Percentiles rank a stretch among this genome's conserved stretches.
Conservation (phyloP, 2,329 filamentous ascomycete genomes). For the Cyclaneusma minus region DNA sequence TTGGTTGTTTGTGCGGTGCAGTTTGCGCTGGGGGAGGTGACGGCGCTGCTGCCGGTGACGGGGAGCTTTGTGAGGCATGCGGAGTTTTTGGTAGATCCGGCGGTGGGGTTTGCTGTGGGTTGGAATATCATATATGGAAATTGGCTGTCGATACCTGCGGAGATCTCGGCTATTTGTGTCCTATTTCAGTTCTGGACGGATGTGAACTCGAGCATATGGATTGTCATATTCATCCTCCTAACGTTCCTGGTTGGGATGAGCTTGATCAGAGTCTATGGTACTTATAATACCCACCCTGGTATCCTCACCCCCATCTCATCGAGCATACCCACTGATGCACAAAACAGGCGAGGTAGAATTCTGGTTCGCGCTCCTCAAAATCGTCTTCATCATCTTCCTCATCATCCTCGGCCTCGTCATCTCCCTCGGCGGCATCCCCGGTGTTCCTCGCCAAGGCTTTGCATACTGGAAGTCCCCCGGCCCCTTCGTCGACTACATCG, state of each 20-base stretch:
- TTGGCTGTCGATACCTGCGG: constrained; percentile 36
- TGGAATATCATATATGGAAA: constrained; percentile 39
- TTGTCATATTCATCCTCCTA: constrained; percentile 22
- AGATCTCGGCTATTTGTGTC: constrained; percentile 47
- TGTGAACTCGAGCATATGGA: constrained; percentile 28
- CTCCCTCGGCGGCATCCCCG: constrained; percentile 44
- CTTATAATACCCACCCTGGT: no score
- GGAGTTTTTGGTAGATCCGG: constrained; percentile 32
- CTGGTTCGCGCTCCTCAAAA: constrained; percentile 35
- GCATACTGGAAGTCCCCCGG: constrained; percentile 55
- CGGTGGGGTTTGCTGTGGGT: constrained; percentile 29
- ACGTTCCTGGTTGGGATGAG: constrained; percentile 20
- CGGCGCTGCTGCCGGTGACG: constrained; percentile 32
- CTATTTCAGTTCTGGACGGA: constrained; percentile 50
- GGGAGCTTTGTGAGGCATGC: constrained; percentile 32
- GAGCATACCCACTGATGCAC: no score
- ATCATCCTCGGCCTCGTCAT: constrained; percentile 47
- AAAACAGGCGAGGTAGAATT: constrained; percentile 41
- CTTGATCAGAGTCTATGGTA: constrained; percentile 23
- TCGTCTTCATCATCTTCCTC: constrained; percentile 44
- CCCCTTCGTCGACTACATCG: constrained; percentile 51
- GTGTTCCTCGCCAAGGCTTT: constrained; percentile 45
- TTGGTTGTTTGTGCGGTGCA: constrained; percentile 32
- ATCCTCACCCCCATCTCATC: no score
- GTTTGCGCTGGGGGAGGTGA: constrained; percentile 33